These are phyloP conservation scores for Obba rivulosa DNA, from an alignment of 768 basidiomycete species.

Conservation along the genomic window DNA sequence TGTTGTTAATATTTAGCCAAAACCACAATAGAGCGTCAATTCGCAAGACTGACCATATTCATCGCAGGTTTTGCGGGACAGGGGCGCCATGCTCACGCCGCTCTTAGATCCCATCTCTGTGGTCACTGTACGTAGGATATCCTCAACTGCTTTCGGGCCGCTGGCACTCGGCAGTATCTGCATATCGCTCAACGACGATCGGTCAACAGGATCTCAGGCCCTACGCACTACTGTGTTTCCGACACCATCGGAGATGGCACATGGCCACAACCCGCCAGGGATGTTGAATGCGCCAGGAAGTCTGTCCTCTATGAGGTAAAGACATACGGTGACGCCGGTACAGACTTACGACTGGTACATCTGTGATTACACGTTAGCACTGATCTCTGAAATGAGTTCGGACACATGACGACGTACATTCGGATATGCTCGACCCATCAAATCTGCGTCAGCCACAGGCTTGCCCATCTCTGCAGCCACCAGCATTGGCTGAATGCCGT, in stretches of 20 bases:
- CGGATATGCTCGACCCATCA: constrained; percentile 33
- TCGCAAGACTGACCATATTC: constrained; percentile 21
- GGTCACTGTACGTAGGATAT: constrained; percentile 21
- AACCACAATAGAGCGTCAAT: too few relatives aligned
- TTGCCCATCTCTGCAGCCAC: constrained; percentile 23
- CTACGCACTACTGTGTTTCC: constrained; percentile 29
- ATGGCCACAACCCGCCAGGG: constrained; percentile 25
- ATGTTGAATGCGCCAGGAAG: constrained; percentile 24
- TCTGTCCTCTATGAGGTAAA: constrained; percentile 1
- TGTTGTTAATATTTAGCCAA: neutral
- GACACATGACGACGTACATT: constrained; percentile 11
- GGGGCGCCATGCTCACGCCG: constrained; percentile 24
- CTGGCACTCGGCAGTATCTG: constrained; percentile 20
- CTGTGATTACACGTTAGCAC: constrained; percentile 2
- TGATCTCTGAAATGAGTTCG: neutral
- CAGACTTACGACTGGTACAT: constrained; percentile 22
- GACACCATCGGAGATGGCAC: constrained; percentile 31
- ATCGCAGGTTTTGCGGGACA: constrained; percentile 17
- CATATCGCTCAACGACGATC: too few relatives aligned
- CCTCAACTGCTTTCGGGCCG: constrained; percentile 16
- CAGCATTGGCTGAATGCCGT: constrained; percentile 30
- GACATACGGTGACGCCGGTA: neutral
- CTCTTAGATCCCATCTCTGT: constrained; percentile 26
- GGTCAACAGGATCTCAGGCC: too few relatives aligned
- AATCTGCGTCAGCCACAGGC: constrained; percentile 31